Base-by-base conservation (phyloP, 78 protist species). In the Dictyostelium capitatum region DNA sequence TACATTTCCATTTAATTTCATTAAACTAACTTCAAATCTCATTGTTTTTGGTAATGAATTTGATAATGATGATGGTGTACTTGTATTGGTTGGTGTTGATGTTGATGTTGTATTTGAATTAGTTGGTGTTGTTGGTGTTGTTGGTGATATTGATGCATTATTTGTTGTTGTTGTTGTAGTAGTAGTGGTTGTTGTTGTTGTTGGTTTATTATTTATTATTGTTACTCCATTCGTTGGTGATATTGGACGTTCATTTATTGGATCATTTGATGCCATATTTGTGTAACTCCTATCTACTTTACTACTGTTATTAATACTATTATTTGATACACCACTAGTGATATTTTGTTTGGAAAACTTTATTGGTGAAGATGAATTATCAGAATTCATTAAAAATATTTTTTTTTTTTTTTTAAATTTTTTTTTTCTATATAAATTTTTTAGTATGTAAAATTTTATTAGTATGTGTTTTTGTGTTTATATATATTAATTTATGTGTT, bases 1-100 rank as follows among this genome's bases (percentile, higher is more conserved):
- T 6, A 83, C 56, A 4, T 1, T 12, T 4, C 56, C 56, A 8
- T 51, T 51, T 12, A 51, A 14, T 8, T 12, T 51, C 56, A n/a
- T 23, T 46, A 80, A 48, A 19, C 64, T 56, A 3, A 82, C 79
- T 20, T 82, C 89, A 10, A 82, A 50, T 82, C 89, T 62, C 53
- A 67, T 65, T n/a, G 89, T 82, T 50, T 82, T 82, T 30, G 67
- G 67, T 67, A 59, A 12, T 43, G 4, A 1, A 19, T 6, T 9
- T 30, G 19, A 4, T 30, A 20, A 0, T 65, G 37, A n/a, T 23
- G 2, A 20, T 30, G 2, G 15, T 65, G 46, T 14, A 4, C 11
- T 14, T 23, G 7, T 20, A 20, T 9, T 54, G 0, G 62, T 12
- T 54, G 65, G 19, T 20, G 28, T 20, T 20, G 65, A 6, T 17